Evolutionary conservation across 441 rosid genomes (phyloP), one percentile per base, ranked within the genome.

Genomic region (Populus trichocarpa): DNA sequence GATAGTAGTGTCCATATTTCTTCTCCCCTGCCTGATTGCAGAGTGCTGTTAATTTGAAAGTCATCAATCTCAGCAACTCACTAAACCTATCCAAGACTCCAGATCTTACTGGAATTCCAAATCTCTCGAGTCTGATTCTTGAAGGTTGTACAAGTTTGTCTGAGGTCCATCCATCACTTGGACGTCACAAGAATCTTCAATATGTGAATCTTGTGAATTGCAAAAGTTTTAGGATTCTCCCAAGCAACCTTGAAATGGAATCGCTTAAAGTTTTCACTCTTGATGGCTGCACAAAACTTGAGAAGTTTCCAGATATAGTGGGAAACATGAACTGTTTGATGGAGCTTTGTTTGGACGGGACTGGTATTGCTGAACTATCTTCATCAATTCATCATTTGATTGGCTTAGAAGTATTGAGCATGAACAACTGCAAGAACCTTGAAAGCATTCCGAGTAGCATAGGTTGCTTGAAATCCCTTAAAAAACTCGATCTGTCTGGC

Each of bases 171-270:
- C 28, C 12, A 32, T 69, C 71, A 2, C 9, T 87, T 59, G 64
- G 70, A 18, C 10, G 28, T 67, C 87, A 85, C 18, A 50, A 53
- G 30, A 77, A 74, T 63, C 87, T 88, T 71, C 36, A 30, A 11
- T 8, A 20, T 4, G 35, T 82, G 35, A 66, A 70, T 0, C 71
- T 78, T 7, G 8, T 10, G 23, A 50, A 53, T 0, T 78, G 81
- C 25, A 1, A 0, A 8, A 67, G 7, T n/a, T 28, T 82, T 46
- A 61, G 3, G 5, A 14, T 0, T 9, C 18, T 84, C 2, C 81
- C 80, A 1, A 13, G 42, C 12, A 25, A 26, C 3, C 18, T 75
- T 13, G 72, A 59, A n/a, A 6, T 82, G 69, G 61, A 53, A 13
- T 57, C 80, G 2, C 83, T 84, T 0, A 3, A 12, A 36, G 22